A percentile compares a stretch with the other conserved stretches of the same genome.
Conservation (phyloP, 2,329 filamentous ascomycete genomes). For the Fusarium pininemorale region DNA sequence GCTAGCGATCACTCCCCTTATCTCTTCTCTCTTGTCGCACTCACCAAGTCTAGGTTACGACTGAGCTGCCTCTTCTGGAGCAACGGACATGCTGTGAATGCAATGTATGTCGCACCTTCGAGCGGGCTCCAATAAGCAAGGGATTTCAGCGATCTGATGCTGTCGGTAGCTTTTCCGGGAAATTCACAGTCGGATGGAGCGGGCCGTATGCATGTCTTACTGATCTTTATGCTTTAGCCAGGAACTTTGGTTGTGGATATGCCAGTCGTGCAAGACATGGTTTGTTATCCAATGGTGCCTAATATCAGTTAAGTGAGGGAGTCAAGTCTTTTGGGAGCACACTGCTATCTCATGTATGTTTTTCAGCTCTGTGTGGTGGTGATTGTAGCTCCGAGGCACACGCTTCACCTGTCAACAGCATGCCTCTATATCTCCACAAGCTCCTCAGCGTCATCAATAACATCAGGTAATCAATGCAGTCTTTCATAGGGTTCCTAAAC, state of each 20-base stretch:
- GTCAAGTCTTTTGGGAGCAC: rapidly evolving
- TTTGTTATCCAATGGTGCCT: rapidly evolving
- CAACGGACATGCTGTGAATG: neutral
- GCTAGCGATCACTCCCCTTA: neutral
- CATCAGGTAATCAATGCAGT: rapidly evolving
- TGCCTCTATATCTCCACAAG: neutral
- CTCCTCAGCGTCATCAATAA: neutral
- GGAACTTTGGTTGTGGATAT: neutral
- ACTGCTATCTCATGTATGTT: neutral
- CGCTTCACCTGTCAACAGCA: neutral
- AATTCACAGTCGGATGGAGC: neutral
- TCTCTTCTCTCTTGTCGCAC: neutral
- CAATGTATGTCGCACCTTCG: neutral
- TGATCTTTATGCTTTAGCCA: neutral
- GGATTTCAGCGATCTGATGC: rapidly evolving
- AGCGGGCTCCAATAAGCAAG: neutral
- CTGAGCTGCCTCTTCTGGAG: neutral
- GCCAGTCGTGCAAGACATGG: neutral
- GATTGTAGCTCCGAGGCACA: neutral
- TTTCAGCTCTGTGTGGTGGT: neutral
- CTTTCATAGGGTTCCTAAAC: neutral
- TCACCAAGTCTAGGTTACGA: neutral
- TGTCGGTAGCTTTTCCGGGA: neutral
- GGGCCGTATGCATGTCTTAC: neutral
- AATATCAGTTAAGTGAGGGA: too few relatives aligned